These are phyloP conservation scores for Daldinia sp. DNA, from an alignment of 2,329 filamentous ascomycete genomes.

Conservation along the genomic window DNA sequence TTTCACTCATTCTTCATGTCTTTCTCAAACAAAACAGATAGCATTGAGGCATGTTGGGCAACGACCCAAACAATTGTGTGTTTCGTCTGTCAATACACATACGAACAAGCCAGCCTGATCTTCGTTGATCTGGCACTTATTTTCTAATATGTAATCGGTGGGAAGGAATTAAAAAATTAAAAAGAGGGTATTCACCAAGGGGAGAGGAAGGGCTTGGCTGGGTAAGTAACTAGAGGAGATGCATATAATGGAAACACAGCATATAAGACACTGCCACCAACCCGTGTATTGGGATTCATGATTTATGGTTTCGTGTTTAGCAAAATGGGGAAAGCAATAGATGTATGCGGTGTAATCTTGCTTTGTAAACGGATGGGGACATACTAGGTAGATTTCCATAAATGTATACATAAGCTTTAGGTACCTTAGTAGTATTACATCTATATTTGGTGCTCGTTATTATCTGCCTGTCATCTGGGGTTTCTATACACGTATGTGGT, in stretches of 20 bases:
- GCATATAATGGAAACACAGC: conserved; percentile 31
- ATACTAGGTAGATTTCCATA: neutral
- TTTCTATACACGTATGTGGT: neutral
- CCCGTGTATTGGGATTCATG: neutral
- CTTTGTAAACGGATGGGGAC: neutral
- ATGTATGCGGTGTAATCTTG: conserved; percentile 5
- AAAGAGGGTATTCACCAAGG: conserved; percentile 1
- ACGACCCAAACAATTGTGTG: conserved; percentile 4
- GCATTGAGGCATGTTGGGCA: neutral
- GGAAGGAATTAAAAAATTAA: conserved; percentile 9
- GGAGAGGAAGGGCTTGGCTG: neutral
- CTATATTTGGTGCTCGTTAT: neutral
- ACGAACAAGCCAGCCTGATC: neutral
- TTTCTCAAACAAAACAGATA: conserved; percentile 6
- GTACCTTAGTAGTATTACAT: neutral
- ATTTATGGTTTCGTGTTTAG: neutral
- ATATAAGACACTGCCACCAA: conserved; percentile 12
- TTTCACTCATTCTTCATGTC: conserved; percentile 29
- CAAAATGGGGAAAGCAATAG: conserved; percentile 2
- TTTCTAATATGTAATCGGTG: conserved; percentile 39
- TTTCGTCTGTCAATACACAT: conserved; percentile 1
- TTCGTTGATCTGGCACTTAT: conserved; percentile 23
- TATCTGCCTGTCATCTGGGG: neutral
- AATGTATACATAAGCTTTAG: neutral
- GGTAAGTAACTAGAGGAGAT: conserved; percentile 19